A percentile compares a stretch with the other conserved stretches of the same genome.
phyloP scores from a whole-genome alignment of 1,139 yeast genomes.

The Sugiyamaella pinicola region DNA sequence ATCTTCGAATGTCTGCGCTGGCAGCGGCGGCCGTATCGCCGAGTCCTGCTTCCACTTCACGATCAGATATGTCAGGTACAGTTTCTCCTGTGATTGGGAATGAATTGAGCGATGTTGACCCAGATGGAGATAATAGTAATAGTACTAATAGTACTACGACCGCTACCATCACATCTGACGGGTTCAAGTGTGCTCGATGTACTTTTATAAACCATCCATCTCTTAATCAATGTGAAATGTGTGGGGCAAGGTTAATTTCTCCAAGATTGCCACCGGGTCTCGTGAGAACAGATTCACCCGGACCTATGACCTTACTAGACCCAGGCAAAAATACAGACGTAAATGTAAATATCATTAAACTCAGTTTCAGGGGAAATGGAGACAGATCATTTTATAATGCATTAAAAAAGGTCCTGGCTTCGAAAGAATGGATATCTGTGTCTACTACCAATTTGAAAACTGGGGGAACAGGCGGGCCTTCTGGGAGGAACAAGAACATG shows the following conservation, averaged over 20 bases:
- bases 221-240: slow-evolving; percentile 77
- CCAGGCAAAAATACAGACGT: slow-evolving; percentile 30
- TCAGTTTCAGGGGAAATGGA: slow-evolving; percentile 45
- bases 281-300: slow-evolving; percentile 33
- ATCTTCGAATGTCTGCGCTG: not conserved
- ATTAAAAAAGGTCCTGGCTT: slow-evolving; percentile 33
- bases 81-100: not conserved
- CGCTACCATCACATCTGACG: slow-evolving; percentile 35
- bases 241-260: slow-evolving; percentile 64
- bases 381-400: slow-evolving; percentile 39
- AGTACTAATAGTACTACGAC: too few species aligned
- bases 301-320: slow-evolving; percentile 29
- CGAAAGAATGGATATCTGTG: slow-evolving; percentile 31
- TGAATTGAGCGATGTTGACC: not conserved
- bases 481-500: not conserved
- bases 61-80: slow-evolving; percentile 1
- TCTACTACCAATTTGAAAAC: slow-evolving; percentile 1
- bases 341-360: slow-evolving; percentile 31
- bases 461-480: not conserved
- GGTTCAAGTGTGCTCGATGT: slow-evolving; percentile 71
- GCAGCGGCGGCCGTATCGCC: not conserved
- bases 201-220: slow-evolving; percentile 87
- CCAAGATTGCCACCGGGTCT: slow-evolving; percentile 38
- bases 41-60: slow-evolving; percentile 2
- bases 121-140: not conserved